Evolutionary conservation across 2,329 filamentous ascomycete species (phyloP), one percentile per base, ranked within the genome.

Genomic region (Sphaerostilbella broomeana): DNA sequence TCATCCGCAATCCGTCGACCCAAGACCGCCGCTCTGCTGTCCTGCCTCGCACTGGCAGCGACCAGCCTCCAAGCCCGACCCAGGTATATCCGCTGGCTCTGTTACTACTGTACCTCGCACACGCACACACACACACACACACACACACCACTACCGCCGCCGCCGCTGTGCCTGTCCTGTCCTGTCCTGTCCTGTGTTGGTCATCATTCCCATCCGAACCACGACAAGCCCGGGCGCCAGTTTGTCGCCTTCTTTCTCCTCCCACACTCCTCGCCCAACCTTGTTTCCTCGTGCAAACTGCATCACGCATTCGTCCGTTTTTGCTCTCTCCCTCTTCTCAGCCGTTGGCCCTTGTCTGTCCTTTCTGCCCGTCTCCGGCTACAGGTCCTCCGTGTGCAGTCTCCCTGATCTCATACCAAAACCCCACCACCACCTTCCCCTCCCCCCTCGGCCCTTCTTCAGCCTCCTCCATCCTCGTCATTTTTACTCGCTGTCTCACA

Each of bases 361-460:
- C 38, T 42, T 30, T 37, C 41, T 24, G 31, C 47, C 29, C 47
- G 47, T 46, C 50, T 50, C 47, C 49, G 49, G 47, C 43, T 52
- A 45, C 30, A n/a, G n/a, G n/a, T n/a, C n/a, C n/a, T n/a, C n/a
- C n/a, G n/a, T n/a, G n/a, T n/a, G 10, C 36, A 45, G 41, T 51
- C 46, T 35, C 32, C 40, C 40, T 45, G 35, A 39, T 34, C 42
- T 45, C 42, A 43, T 40, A 43, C 41, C 34, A 20, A 9, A 13
- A 27, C 35, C 37, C 41, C 40, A 42, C 37, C 39, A 42, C 35
- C 35, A 21, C 20, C 16, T 35, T 24, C 21, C 32, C 42, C 38
- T 27, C 29, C 42, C 31, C 41, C 38, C 33, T 44, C 42, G 38
- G 34, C 29, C 42, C 27, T 42, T 35, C 38, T 32, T 47, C 31